Conservation (phyloP, 1,284 basidiomycete genomes). For the Caloboletus inedulis region DNA sequence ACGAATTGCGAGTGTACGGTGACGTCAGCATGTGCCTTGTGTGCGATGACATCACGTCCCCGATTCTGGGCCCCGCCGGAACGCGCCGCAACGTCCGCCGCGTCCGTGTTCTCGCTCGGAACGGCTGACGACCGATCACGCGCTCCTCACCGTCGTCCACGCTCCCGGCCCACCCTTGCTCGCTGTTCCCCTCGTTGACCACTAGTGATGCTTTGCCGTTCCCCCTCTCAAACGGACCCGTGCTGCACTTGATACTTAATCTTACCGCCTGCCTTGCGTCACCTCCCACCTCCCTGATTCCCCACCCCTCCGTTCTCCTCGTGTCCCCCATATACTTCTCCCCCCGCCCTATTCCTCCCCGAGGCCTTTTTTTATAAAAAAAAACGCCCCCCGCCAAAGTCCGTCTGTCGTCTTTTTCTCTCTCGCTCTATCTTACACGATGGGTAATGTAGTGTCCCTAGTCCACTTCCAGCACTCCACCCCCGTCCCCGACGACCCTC, state of each 20-base stretch:
- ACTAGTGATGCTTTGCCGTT: constrained; percentile 21
- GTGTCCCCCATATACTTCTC: constrained; percentile 26
- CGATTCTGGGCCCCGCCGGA: constrained; percentile 31
- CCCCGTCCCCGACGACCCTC: constrained; percentile 18
- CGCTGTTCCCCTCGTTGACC: constrained; percentile 12
- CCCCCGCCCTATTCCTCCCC: constrained; percentile 25
- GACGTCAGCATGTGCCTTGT: constrained; percentile 29
- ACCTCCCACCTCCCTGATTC: constrained; percentile 22
- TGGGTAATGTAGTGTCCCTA: constrained; percentile 36
- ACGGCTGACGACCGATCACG: constrained; percentile 24
- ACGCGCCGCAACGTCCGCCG: constrained; percentile 26
- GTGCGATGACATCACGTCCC: constrained; percentile 24
- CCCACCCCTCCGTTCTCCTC: constrained; percentile 27
- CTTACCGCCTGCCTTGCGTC: constrained; percentile 25
- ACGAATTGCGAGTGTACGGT: constrained; percentile 3
- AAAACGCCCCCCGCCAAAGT: constrained; percentile 27
- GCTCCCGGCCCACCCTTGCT: constrained; percentile 14
- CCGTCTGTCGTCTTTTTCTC: constrained; percentile 10
- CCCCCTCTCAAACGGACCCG: constrained; percentile 14
- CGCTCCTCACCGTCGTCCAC: constrained; percentile 22
- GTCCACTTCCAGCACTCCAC: constrained; percentile 31
- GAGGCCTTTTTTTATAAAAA: constrained; percentile 15
- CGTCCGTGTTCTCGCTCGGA: constrained; percentile 13
- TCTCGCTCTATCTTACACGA: constrained; percentile 16
- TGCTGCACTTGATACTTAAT: constrained; percentile 18